Percentiles rank a stretch among this genome's conserved stretches.
phyloP scores from a whole-genome alignment of 225 moss, liverwort and hornwort species.

The Pleurozium schreberi region DNA sequence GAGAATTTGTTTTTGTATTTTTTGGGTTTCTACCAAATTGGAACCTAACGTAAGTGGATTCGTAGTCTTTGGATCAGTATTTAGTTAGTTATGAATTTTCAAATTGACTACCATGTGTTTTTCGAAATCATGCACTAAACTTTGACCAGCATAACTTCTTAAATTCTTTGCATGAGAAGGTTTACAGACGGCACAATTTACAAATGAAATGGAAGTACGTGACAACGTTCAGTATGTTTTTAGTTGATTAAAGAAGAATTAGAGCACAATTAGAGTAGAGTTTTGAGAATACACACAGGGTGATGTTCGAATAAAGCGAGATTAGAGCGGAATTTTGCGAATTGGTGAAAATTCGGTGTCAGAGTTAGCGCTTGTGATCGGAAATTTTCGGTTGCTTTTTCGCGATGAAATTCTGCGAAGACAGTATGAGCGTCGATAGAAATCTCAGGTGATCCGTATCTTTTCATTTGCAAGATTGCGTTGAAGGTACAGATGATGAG shows the following conservation, averaged over 20 bases:
- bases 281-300: background rate
- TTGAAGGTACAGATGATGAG: background rate
- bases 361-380: background rate
- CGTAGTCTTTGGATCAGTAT: background rate
- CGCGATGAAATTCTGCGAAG: background rate
- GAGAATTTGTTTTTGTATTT: background rate
- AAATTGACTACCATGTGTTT: background rate
- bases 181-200: background rate
- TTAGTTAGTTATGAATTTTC: background rate
- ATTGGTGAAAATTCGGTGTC: background rate
- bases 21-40: background rate
- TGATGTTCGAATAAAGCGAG: background rate
- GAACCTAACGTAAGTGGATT: background rate
- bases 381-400: background rate
- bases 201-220: background rate
- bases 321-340: background rate
- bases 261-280: background rate
- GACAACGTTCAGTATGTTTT: background rate
- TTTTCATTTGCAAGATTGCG: background rate
- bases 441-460: background rate
- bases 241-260: background rate
- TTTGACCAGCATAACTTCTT: no score
- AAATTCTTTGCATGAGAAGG: background rate
- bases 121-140: no score
- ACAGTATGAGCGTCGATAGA: background rate